Percentiles rank a stretch among this genome's conserved stretches.
These are phyloP conservation scores for Taphrina communis DNA, from an alignment of 1,139 yeast genomes.

Conservation along the genomic window DNA sequence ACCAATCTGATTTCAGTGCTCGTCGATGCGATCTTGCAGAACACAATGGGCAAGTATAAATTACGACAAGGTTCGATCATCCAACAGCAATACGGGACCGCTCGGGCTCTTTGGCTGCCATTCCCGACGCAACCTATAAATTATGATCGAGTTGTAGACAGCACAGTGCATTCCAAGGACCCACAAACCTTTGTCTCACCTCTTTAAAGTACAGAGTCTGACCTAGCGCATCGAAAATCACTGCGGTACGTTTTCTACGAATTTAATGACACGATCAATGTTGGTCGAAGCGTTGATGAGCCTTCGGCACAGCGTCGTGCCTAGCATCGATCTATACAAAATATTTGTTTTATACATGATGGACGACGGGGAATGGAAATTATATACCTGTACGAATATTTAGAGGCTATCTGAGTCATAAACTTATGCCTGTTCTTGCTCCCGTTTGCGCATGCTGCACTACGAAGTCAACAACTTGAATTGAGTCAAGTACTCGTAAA, in stretches of 20 bases:
- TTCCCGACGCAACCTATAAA: not conserved
- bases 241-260: no score
- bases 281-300: no score
- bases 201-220: not conserved
- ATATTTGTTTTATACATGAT: no score
- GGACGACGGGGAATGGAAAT: not conserved
- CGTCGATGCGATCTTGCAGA: constrained; percentile 7
- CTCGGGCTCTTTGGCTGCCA: constrained; percentile 26
- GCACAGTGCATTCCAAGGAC: not conserved
- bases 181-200: not conserved
- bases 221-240: not conserved
- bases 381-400: not conserved
- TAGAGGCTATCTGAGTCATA: not conserved
- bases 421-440: no score
- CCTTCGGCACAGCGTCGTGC: no score
- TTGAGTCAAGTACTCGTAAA: constrained; percentile 87
- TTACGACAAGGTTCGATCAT: not conserved
- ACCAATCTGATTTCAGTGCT: constrained; percentile 13
- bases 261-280: no score
- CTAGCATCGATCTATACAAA: no score
- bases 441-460: no score
- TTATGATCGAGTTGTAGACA: not conserved
- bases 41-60: not conserved
- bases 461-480: constrained; percentile 73
- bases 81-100: constrained; percentile 12